Evolutionary conservation across 768 basidiomycete genomes (phyloP).

Genomic region (Russula sp.): DNA sequence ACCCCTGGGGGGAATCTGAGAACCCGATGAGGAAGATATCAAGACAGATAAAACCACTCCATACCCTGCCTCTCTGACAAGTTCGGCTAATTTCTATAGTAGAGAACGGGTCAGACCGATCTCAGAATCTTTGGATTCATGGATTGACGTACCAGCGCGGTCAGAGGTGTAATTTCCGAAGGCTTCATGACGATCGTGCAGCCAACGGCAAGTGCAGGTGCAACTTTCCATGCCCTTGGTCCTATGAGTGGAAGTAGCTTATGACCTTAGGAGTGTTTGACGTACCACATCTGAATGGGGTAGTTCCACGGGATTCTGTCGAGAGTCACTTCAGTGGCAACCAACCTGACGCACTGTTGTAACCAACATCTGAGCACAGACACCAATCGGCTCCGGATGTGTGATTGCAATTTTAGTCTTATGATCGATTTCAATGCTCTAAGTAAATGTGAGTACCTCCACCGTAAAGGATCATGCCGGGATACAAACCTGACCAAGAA

Average conservation of each 20-base stretch:
- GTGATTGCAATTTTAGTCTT: slow-evolving; percentile 81
- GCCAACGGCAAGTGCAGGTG: slow-evolving; percentile 85
- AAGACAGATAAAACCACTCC: slow-evolving; percentile 15
- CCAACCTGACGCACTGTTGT: slow-evolving; percentile 7
- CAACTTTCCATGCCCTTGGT: slow-evolving; percentile 82
- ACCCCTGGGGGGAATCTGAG: slow-evolving; percentile 85
- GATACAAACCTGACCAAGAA: slow-evolving; percentile 66
- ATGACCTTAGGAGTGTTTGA: neutral
- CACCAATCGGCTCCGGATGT: slow-evolving; percentile 86
- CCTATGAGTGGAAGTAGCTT: neutral
- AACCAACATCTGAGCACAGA: slow-evolving; percentile 83
- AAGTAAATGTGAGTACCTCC: slow-evolving; percentile 8
- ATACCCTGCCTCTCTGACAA: slow-evolving; percentile 80
- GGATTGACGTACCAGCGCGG: slow-evolving; percentile 55
- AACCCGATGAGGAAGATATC: slow-evolving; percentile 9
- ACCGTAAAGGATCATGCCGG: neutral
- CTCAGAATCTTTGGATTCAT: slow-evolving; percentile 2
- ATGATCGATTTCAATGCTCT: slow-evolving; percentile 79
- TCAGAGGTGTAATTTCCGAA: slow-evolving; percentile 79
- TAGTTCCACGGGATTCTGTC: slow-evolving; percentile 89
- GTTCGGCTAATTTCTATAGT: slow-evolving; percentile 72
- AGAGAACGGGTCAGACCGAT: slow-evolving; percentile 10
- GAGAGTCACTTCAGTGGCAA: slow-evolving; percentile 4
- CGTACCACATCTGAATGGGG: slow-evolving; percentile 78
- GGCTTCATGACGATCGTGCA: slow-evolving; percentile 96